Base-by-base conservation (phyloP, 2,329 filamentous ascomycete genomes). In the Colletotrichum sp. region DNA sequence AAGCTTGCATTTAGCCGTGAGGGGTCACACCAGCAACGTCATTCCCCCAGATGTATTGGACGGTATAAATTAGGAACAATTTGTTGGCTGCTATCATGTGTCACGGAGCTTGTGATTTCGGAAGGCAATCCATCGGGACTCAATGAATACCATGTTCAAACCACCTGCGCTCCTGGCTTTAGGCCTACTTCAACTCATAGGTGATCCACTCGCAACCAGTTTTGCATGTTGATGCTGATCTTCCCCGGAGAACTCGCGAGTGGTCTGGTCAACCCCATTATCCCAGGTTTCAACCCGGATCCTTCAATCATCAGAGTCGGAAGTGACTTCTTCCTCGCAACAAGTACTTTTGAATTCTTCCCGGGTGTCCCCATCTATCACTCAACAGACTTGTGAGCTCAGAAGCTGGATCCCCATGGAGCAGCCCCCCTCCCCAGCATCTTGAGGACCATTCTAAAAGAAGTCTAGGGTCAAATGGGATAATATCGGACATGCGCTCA, bases 281-380 rank as follows among this genome's bases (percentile, higher is more conserved):
- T 78, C 13, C 76, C 76, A 2, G 76, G 76, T 3, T 78, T 78
- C 65, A 78, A 78, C 36, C 76, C 76, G 6, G 76, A 78, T 36
- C 76, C 76, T 7, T 69, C 63, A 2, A 77, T 78, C 34, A 72
- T 77, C 26, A 71, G 76, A 32, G 74, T 78, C 5, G 74, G 39
- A 3, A 60, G 52, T 16, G 76, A 78, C 39, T 78, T 74, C 39
- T 78, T 78, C 18, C 21, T 78, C 15, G 74, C 72, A 16, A 78
- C 76, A 2, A 77, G 74, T 24, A 78, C 74, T 2, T 78, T 78
- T 6, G 76, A 78, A 21, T 78, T 66, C 32, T 78, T 78, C 16
- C 76, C 76, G 2, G 76, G 76, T 12, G 71, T 78, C 9, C 76
- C 76, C 6, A 77, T 78, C 10, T 77, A 78, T 34, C 71, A 74